Percentiles rank a stretch among this genome's conserved stretches.
These are phyloP conservation scores for Blumeria graminis DNA, from an alignment of 2,329 filamentous ascomycete species.

Conservation along the genomic window DNA sequence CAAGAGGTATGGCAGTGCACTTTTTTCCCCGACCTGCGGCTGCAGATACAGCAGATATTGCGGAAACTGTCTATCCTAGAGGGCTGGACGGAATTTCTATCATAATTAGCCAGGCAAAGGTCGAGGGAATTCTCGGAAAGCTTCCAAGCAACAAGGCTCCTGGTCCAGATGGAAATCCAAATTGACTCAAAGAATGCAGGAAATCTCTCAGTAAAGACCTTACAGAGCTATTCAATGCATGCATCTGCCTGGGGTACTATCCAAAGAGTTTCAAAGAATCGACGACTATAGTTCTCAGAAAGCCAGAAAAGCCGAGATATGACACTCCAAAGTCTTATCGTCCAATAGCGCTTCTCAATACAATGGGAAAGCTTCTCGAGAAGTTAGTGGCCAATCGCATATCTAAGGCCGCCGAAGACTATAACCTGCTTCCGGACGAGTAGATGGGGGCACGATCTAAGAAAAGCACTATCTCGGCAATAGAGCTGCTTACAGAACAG, in stretches of 20 bases:
- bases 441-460: too few species aligned
- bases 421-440: too few species aligned
- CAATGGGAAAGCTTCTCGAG: background rate
- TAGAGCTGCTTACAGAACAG: too few species aligned
- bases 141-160: background rate
- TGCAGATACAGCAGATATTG: background rate
- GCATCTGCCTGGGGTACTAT: background rate
- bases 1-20: background rate
- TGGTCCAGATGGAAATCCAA: background rate
- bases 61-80: background rate
- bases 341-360: background rate
- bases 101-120: background rate
- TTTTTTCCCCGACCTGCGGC: background rate
- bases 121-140: background rate
- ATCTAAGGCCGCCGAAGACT: too few species aligned
- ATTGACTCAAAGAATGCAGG: background rate
- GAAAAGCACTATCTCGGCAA: too few species aligned
- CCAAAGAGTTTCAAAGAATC: conserved; percentile 1
- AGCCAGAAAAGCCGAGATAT: conserved; percentile 1
- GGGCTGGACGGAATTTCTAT: background rate
- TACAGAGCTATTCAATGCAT: background rate
- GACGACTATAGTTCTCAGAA: background rate
- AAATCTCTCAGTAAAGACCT: background rate
- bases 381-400: background rate
- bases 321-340: background rate